Evolutionary conservation across 208 protist genomes (phyloP).

Genomic region (Wallacemonas collosoma): DNA sequence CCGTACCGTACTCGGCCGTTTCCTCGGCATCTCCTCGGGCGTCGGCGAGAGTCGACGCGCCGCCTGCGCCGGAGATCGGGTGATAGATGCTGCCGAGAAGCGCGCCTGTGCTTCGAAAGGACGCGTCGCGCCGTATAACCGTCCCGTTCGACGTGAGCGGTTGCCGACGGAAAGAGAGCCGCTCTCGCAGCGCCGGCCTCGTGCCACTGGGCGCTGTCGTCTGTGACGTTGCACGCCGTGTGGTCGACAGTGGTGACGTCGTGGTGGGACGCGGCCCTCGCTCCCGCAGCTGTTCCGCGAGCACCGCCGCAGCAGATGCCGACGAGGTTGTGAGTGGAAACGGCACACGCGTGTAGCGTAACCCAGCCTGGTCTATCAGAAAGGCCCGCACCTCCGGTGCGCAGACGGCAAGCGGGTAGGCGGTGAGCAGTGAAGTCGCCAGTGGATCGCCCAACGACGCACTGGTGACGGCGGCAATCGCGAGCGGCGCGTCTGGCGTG

Average conservation of each 20-base stretch:
- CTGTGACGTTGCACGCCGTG: too few relatives aligned
- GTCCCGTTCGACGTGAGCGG: not conserved
- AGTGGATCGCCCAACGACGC: not conserved
- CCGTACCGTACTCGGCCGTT: not conserved
- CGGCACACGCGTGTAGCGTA: conserved; percentile 28
- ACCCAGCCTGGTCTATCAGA: conserved; percentile 16
- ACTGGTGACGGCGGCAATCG: conserved; percentile 7
- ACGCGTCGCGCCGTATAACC: not conserved
- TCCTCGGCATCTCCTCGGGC: not conserved
- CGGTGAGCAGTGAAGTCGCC: conserved; percentile 23
- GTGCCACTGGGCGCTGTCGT: too few relatives aligned
- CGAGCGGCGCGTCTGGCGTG: too few relatives aligned
- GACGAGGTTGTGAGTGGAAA: conserved; percentile 18
- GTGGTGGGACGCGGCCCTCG: not conserved
- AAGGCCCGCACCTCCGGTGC: conserved; percentile 18
- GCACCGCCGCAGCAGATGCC: conserved; percentile 15
- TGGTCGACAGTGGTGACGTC: too few relatives aligned
- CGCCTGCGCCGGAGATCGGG: not conserved
- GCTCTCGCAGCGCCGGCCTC: not conserved
- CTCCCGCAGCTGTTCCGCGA: conserved; percentile 21
- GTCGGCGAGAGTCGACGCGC: not conserved
- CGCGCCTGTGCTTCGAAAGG: conserved; percentile 8
- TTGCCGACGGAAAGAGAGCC: not conserved
- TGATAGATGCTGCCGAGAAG: conserved; percentile 14
- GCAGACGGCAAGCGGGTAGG: conserved; percentile 28